These are phyloP conservation scores for Gonium pectorale DNA, from an alignment of 139 green algal species.

Conservation along the genomic window DNA sequence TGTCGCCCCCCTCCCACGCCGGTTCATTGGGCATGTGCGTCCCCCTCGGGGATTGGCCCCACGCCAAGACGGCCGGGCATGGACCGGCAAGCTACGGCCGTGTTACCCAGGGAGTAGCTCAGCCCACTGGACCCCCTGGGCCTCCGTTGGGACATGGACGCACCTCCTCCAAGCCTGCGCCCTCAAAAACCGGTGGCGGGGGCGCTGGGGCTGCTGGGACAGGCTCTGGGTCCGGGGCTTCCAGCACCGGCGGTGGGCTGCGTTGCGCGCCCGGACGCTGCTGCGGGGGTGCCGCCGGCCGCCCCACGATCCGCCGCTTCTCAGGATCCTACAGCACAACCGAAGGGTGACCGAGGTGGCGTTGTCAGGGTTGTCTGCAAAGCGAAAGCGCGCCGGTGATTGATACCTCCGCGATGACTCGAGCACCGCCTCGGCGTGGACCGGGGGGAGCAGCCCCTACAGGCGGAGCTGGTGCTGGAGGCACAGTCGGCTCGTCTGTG, in stretches of 20 bases:
- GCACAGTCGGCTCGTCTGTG: not conserved
- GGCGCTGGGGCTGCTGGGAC: not conserved
- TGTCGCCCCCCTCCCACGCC: too few relatives aligned
- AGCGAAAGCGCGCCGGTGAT: too few relatives aligned
- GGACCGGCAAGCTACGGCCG: not conserved
- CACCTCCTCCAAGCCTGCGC: constrained; percentile 20
- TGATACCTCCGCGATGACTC: constrained; percentile 15
- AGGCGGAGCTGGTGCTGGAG: not conserved
- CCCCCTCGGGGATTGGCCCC: not conserved
- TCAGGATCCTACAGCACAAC: constrained; percentile 2
- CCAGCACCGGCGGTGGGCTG: not conserved
- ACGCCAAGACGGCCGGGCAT: not conserved
- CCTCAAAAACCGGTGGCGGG: constrained; percentile 26
- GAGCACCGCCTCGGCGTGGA: not conserved
- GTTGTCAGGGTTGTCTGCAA: not conserved
- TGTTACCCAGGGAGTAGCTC: not conserved
- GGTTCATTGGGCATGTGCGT: not conserved
- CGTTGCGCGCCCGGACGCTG: too few relatives aligned
- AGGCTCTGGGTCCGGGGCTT: not conserved
- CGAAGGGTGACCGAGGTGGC: not conserved
- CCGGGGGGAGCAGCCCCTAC: not conserved
- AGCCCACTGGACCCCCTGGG: too few relatives aligned
- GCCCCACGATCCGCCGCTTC: constrained; percentile 21
- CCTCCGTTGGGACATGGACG: too few relatives aligned
- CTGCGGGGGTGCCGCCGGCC: not conserved